These are phyloP conservation scores for Leishmania braziliensis DNA, from an alignment of 208 protist species.

Conservation along the genomic window DNA sequence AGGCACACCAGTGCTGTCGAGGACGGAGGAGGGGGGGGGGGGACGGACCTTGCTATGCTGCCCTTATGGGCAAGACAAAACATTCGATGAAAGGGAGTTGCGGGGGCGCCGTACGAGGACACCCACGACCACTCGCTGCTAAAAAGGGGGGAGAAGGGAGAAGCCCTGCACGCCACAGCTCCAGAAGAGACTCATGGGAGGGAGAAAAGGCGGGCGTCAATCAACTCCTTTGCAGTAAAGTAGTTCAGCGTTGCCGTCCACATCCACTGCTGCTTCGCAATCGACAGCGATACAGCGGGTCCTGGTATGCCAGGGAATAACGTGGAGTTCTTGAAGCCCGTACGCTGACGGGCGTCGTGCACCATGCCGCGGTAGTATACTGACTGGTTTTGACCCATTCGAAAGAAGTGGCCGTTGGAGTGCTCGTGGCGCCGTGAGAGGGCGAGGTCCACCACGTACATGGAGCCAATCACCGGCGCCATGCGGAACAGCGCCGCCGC, in stretches of 20 bases:
- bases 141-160: slow-evolving; percentile 9
- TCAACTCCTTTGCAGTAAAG: slow-evolving; percentile 30
- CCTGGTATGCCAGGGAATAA: slow-evolving; percentile 55
- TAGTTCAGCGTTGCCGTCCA: slow-evolving; percentile 54
- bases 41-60: neutral
- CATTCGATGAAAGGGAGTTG: neutral
- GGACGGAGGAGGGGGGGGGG: neutral
- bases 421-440: slow-evolving; percentile 57
- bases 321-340: slow-evolving; percentile 59
- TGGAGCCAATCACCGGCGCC: slow-evolving; percentile 52
- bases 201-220: slow-evolving; percentile 24
- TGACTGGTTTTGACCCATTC: slow-evolving; percentile 77
- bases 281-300: slow-evolving; percentile 38
- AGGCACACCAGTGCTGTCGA: neutral
- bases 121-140: neutral
- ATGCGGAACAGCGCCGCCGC: slow-evolving; percentile 46
- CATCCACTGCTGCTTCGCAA: slow-evolving; percentile 37
- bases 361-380: slow-evolving; percentile 34
- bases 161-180: neutral
- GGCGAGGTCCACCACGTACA: slow-evolving; percentile 66
- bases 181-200: slow-evolving; percentile 9
- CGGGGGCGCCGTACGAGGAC: neutral
- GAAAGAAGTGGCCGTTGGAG: slow-evolving; percentile 71
- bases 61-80: neutral
- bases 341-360: slow-evolving; percentile 18